A percentile compares a stretch with the other conserved stretches of the same genome.
phyloP scores from a whole-genome alignment of 768 basidiomycete genomes.

The Termitomyces sp. region DNA sequence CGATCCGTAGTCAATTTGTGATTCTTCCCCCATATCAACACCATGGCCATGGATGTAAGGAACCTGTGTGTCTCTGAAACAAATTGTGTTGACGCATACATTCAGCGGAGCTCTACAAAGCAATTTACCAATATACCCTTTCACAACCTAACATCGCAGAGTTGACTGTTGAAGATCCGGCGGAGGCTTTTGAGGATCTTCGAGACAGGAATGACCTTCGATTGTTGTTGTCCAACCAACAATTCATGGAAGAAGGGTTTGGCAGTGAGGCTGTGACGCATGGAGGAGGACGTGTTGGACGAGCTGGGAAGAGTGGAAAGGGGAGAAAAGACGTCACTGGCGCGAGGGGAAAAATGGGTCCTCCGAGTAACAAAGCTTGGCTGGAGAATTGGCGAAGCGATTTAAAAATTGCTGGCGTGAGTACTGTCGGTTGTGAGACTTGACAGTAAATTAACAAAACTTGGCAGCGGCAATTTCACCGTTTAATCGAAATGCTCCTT shows the following conservation, averaged over 20 bases:
- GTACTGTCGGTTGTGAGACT: slow-evolving; percentile 10
- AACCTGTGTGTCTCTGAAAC: not conserved
- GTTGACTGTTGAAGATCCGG: slow-evolving; percentile 95
- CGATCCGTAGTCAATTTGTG: slow-evolving; percentile 77
- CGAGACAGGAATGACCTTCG: slow-evolving; percentile 87
- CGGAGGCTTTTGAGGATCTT: slow-evolving; percentile 95
- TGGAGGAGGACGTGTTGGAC: slow-evolving; percentile 45
- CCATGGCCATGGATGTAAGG: slow-evolving; percentile 85
- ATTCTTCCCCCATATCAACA: slow-evolving; percentile 88
- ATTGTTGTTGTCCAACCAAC: slow-evolving; percentile 60
- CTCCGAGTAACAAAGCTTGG: slow-evolving; percentile 75
- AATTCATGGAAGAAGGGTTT: slow-evolving; percentile 71
- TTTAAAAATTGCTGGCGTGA: slow-evolving; percentile 85
- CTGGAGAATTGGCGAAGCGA: slow-evolving; percentile 74
- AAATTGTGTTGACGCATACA: not conserved
- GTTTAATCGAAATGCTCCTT: slow-evolving; percentile 88
- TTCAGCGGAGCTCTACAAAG: slow-evolving; percentile 79
- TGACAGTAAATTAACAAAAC: not conserved
- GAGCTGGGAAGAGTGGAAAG: slow-evolving; percentile 35
- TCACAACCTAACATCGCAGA: slow-evolving; percentile 72
- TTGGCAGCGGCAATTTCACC: slow-evolving; percentile 83
- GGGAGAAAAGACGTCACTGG: slow-evolving; percentile 13
- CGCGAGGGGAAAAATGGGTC: slow-evolving; percentile 59
- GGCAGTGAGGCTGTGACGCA: slow-evolving; percentile 38
- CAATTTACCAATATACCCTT: slow-evolving; percentile 75